These are phyloP conservation scores for Microthlaspi erraticum DNA, from an alignment of 345 rosid genomes.

Conservation along the genomic window DNA sequence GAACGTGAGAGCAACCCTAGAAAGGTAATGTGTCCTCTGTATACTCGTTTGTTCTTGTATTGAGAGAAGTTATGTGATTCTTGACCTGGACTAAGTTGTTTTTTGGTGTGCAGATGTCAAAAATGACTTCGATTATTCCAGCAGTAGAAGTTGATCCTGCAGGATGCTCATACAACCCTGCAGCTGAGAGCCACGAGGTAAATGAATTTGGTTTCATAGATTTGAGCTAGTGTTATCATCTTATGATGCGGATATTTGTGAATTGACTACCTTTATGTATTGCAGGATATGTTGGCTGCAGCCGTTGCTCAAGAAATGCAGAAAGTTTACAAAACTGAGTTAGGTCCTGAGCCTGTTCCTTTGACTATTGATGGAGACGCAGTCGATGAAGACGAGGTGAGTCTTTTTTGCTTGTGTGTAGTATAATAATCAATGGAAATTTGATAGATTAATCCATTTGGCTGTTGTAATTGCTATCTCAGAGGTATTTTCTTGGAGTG, in stretches of 20 bases:
- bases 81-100: conserved; percentile 5
- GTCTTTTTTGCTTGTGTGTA: conserved; percentile 21
- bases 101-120: conserved; percentile 48
- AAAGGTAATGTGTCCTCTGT: conserved; percentile 54
- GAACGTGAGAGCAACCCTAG: conserved; percentile 47
- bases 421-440: neutral
- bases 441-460: conserved; percentile 8
- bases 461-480: conserved; percentile 31
- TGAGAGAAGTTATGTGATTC: neutral
- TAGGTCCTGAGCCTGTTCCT: conserved; percentile 94
- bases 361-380: conserved; percentile 66
- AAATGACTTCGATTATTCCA: conserved; percentile 64
- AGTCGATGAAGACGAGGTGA: conserved; percentile 74
- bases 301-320: conserved; percentile 98
- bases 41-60: conserved; percentile 11
- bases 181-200: conserved; percentile 84
- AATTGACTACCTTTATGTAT: conserved; percentile 3
- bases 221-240: neutral
- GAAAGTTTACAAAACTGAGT: conserved; percentile 72
- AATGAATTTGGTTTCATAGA: neutral
- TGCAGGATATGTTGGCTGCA: conserved; percentile 84
- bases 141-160: conserved; percentile 95
- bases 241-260: neutral
- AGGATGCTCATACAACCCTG: conserved; percentile 94
- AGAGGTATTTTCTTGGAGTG: conserved; percentile 83